Base-by-base conservation (phyloP, 805 yeast genomes). In the Pichia scutulata region DNA sequence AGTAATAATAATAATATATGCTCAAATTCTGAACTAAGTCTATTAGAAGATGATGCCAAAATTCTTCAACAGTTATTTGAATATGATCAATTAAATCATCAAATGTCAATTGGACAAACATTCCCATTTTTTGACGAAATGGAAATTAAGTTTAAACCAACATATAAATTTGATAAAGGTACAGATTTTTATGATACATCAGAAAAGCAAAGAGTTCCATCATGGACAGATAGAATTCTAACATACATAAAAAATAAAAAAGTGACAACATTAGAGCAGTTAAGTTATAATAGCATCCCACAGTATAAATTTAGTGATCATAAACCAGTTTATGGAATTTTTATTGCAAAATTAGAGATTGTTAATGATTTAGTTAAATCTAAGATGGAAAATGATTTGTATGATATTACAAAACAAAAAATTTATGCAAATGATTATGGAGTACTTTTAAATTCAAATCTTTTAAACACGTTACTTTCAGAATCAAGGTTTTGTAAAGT, bases 151-250 rank as follows among this genome's bases (percentile, higher is more conserved):
- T 92, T 93, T 60, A 76, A 84, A 8, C 99, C 99, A 7, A 93
- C 99, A 0, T 93, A 93, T 68, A 93, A 93, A 63, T 93, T 84
- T 64, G 96, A 93, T 63, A 85, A 87, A 45, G 95, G 95, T 5
- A 84, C 95, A 0, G 78, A 77, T 44, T 68, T 62, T 2, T 93
- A 90, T 63, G 99, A 93, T 64, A 78, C 95, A 0, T 83, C 95
- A 40, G 98, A 92, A 60, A 93, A 93, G 66, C 83, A 82, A 66
- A 78, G 99, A 54, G 82, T 87, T 13, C 99, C 99, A 1, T 95
- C 99, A 0, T 93, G 99, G 99, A 90, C 98, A 3, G 99, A 93
- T 69, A 71, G 99, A 51, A 82, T 92, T 30, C 66, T 90, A 44
- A 82, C 81, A 60, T 58, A 71, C 49, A 68, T 75, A 4, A 71